phyloP scores from a whole-genome alignment of 1,284 basidiomycete species.

The Moesziomyces aphidis region DNA sequence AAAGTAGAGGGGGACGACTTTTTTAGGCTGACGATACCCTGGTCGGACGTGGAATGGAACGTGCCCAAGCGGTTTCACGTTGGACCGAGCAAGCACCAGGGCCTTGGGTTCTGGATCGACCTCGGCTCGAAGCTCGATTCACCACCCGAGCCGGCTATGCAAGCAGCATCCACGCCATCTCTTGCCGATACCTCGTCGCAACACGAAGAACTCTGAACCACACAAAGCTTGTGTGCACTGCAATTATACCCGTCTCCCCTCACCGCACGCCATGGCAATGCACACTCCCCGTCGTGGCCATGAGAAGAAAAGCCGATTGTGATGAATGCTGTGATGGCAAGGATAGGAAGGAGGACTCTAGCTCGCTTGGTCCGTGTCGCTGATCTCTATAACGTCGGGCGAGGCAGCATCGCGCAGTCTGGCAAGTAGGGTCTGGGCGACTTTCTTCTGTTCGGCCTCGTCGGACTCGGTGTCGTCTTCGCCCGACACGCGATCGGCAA shows the following conservation, averaged over 20 bases:
- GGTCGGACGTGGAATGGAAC: slow-evolving; percentile 18
- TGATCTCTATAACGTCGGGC: slow-evolving; percentile 30
- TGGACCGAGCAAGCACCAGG: slow-evolving; percentile 34
- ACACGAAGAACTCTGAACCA: no score
- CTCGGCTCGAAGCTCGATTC: slow-evolving; percentile 3
- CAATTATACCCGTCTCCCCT: no score
- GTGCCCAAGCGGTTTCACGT: slow-evolving; percentile 40
- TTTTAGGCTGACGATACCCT: slow-evolving; percentile 29
- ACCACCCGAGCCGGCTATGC: no score
- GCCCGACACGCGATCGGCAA: slow-evolving; percentile 62
- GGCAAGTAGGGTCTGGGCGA: slow-evolving; percentile 51
- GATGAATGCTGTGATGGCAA: background rate
- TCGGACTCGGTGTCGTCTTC: slow-evolving; percentile 55
- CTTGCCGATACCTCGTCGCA: no score
- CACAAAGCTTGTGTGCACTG: no score
- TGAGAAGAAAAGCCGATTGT: background rate
- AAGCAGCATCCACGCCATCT: no score
- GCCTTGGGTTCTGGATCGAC: slow-evolving; percentile 41
- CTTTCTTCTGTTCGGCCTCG: slow-evolving; percentile 50
- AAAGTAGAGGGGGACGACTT: background rate
- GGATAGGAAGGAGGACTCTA: background rate
- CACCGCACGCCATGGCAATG: background rate
- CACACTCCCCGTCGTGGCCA: background rate
- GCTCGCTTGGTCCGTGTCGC: slow-evolving; percentile 21
- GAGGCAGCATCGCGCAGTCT: slow-evolving; percentile 46